A percentile compares a stretch with the other conserved stretches of the same genome.
These are phyloP conservation scores for Multifurca ochricompacta DNA, from an alignment of 768 basidiomycete species.

Conservation along the genomic window DNA sequence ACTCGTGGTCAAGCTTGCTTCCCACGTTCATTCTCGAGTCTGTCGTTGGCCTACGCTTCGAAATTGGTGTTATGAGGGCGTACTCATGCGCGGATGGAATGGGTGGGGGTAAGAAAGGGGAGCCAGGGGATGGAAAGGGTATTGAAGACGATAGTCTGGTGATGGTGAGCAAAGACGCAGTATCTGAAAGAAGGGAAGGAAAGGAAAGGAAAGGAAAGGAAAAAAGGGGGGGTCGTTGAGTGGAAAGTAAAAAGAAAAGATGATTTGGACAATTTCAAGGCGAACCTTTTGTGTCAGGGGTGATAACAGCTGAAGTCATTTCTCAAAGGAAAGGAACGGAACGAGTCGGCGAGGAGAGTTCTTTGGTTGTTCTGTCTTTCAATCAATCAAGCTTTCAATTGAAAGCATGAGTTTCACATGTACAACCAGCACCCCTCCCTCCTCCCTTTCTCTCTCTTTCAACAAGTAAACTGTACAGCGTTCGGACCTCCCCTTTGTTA, in stretches of 20 bases:
- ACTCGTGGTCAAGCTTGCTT: constrained; percentile 10
- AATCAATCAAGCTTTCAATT: no score
- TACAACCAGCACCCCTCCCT: no score
- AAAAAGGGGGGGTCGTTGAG: constrained; percentile 6
- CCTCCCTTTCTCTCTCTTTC: no score
- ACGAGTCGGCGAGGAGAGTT: no score
- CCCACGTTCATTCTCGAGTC: constrained; percentile 17
- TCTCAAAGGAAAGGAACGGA: background rate
- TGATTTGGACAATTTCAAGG: background rate
- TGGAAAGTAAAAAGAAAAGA: no score
- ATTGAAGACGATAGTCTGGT: constrained; percentile 37
- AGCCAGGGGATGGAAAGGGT: constrained; percentile 57
- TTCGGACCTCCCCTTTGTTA: background rate
- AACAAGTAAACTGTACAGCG: background rate
- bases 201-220: no score
- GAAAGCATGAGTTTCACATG: no score
- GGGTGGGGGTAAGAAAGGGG: constrained; percentile 62
- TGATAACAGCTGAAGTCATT: constrained; percentile 13
- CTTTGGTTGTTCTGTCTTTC: no score
- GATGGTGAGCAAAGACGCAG: constrained; percentile 22
- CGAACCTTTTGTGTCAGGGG: constrained; percentile 19
- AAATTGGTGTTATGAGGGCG: constrained; percentile 40
- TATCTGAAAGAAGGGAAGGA: constrained; percentile 5
- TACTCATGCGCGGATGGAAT: constrained; percentile 62
- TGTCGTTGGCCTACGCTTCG: constrained; percentile 17